Conservation (phyloP, 306 rosid species). For the Citrullus colocynthis region DNA sequence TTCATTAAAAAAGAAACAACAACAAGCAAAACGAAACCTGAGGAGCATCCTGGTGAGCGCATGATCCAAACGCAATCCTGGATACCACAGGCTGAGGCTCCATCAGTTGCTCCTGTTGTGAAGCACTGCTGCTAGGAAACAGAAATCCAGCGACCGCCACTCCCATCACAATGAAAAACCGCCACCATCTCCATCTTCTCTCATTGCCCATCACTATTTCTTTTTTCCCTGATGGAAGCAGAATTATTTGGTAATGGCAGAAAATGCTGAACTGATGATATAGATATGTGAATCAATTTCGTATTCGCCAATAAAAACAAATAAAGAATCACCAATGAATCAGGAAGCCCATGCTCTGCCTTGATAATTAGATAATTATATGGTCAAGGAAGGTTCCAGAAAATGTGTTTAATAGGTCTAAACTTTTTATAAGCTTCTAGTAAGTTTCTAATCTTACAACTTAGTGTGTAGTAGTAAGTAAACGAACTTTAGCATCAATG, state of each 20-base stretch:
- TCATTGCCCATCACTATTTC: not conserved
- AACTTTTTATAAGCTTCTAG: no score
- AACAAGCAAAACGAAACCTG: slow-evolving; percentile 29
- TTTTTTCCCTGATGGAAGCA: not conserved
- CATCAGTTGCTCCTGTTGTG: slow-evolving; percentile 9
- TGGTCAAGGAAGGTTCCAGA: no score
- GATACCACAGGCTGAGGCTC: slow-evolving; percentile 25
- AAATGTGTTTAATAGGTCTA: no score
- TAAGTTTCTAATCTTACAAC: no score
- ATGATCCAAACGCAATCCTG: slow-evolving; percentile 81
- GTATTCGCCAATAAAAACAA: no score
- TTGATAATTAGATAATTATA: no score
- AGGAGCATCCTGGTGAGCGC: slow-evolving; percentile 53
- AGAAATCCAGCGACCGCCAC: slow-evolving; percentile 7
- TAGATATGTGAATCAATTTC: not conserved
- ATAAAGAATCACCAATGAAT: no score
- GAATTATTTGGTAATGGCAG: not conserved
- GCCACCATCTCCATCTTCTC: slow-evolving; percentile 12
- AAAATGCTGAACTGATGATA: not conserved
- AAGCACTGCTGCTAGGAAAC: slow-evolving; percentile 10
- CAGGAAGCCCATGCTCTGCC: no score
- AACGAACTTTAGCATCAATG: no score
- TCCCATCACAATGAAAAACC: slow-evolving; percentile 11
- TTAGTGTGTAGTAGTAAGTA: no score
- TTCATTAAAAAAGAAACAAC: no score